phyloP scores from a whole-genome alignment of 2,329 filamentous ascomycete species.

The Decorospora gaudefroyi region DNA sequence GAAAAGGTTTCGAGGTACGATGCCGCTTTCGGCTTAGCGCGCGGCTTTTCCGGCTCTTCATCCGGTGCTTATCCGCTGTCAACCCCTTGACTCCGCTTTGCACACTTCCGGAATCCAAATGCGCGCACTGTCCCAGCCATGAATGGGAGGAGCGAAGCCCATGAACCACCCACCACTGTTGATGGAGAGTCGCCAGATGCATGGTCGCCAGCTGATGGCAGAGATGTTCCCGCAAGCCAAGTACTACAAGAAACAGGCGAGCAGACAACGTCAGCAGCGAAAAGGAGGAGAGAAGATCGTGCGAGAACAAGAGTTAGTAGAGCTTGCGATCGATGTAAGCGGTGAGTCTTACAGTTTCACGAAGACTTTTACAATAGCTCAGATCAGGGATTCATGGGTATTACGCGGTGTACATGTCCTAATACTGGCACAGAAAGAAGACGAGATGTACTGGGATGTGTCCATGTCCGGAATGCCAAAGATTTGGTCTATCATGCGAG shows the following conservation, averaged over 20 bases:
- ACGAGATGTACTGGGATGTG: slow-evolving; percentile 46
- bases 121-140: slow-evolving; percentile 1
- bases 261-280: slow-evolving; percentile 31
- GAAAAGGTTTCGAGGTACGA: no score
- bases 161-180: not conserved
- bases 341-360: slow-evolving; percentile 42
- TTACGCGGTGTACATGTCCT: slow-evolving; percentile 2
- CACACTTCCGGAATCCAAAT: not conserved
- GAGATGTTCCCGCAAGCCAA: slow-evolving; percentile 15
- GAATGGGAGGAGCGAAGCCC: slow-evolving; percentile 3
- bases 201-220: slow-evolving; percentile 24
- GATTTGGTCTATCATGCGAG: slow-evolving; percentile 49
- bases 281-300: slow-evolving; percentile 41
- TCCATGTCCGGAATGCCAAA: slow-evolving; percentile 42
- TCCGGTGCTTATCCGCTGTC: slow-evolving; percentile 11
- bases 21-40: slow-evolving; percentile 9
- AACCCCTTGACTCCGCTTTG: slow-evolving; percentile 8
- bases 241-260: slow-evolving; percentile 28
- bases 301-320: slow-evolving; percentile 53
- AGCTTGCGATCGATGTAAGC: slow-evolving; percentile 57
- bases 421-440: slow-evolving; percentile 39
- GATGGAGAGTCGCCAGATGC: slow-evolving; percentile 12
- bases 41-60: slow-evolving; percentile 13
- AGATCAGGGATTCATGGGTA: not conserved
- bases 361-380: not conserved